Evolutionary conservation across 2,329 filamentous ascomycete species (phyloP).

Genomic region (Phyllosticta citriasiana): DNA sequence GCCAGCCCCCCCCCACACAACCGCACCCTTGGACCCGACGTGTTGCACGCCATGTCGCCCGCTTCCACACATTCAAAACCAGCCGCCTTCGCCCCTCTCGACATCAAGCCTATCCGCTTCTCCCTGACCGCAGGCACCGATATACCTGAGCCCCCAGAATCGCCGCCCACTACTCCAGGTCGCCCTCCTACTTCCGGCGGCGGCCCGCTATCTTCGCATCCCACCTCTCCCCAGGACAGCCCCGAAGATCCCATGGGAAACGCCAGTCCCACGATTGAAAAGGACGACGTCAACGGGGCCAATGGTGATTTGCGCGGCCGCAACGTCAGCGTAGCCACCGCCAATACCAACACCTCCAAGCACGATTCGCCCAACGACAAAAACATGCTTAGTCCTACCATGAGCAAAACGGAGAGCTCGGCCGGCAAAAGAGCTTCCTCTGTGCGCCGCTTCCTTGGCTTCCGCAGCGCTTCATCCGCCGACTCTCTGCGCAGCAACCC

Average conservation of each 20-base stretch:
- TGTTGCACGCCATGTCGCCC: neutral
- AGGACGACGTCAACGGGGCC: conserved; percentile 15
- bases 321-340: conserved; percentile 7
- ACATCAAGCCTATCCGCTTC: conserved; percentile 27
- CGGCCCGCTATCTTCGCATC: conserved; percentile 32
- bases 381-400: conserved; percentile 13
- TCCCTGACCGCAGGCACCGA: conserved; percentile 33
- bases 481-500: conserved; percentile 21
- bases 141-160: conserved; percentile 31
- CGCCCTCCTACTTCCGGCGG: conserved; percentile 29
- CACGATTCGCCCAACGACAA: conserved; percentile 6
- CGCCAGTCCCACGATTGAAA: conserved; percentile 24
- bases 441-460: conserved; percentile 31
- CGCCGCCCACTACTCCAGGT: conserved; percentile 25
- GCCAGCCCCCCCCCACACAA: neutral
- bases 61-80: neutral
- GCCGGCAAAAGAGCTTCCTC: conserved; percentile 25
- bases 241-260: conserved; percentile 5
- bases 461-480: conserved; percentile 27
- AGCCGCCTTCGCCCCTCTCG: conserved; percentile 7
- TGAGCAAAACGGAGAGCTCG: conserved; percentile 18
- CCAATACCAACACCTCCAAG: neutral
- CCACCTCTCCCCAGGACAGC: conserved; percentile 22
- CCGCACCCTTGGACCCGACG: neutral
- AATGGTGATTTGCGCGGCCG: neutral